Conservation (phyloP, 768 basidiomycete species). For the Lactifluus volemus region DNA sequence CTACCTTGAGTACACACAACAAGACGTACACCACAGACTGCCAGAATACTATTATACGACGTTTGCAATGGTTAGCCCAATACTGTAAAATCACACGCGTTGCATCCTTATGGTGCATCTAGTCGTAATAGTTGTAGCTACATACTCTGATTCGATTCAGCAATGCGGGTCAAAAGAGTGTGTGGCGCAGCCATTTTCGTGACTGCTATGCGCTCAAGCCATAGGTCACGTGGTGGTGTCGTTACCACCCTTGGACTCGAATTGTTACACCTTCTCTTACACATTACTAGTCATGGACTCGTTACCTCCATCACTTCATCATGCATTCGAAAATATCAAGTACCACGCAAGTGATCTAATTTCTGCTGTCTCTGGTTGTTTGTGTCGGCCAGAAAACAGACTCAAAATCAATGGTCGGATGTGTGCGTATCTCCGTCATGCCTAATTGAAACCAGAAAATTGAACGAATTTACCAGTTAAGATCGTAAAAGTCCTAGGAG, state of each 20-base stretch:
- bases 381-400: slow-evolving; percentile 74
- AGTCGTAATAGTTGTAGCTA: too few relatives aligned
- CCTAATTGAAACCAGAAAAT: not conserved
- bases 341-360: slow-evolving; percentile 77
- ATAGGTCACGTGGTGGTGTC: not conserved
- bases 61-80: too few relatives aligned
- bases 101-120: too few relatives aligned
- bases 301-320: slow-evolving; percentile 20
- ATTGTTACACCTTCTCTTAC: not conserved
- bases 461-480: slow-evolving; percentile 44
- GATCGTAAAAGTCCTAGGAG: slow-evolving; percentile 87
- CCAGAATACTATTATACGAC: too few relatives aligned
- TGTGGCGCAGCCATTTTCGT: too few relatives aligned
- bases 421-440: slow-evolving; percentile 44
- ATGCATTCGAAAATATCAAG: slow-evolving; percentile 47
- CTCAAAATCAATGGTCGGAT: slow-evolving; percentile 95
- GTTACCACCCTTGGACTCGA: too few relatives aligned
- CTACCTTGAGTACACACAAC: too few relatives aligned
- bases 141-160: too few relatives aligned
- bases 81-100: too few relatives aligned
- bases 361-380: slow-evolving; percentile 71
- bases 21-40: too few relatives aligned
- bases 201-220: too few relatives aligned
- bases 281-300: slow-evolving; percentile 9
- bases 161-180: too few relatives aligned